Conservation (phyloP, 2,329 filamentous ascomycete species). For the Saccharata proteae region DNA sequence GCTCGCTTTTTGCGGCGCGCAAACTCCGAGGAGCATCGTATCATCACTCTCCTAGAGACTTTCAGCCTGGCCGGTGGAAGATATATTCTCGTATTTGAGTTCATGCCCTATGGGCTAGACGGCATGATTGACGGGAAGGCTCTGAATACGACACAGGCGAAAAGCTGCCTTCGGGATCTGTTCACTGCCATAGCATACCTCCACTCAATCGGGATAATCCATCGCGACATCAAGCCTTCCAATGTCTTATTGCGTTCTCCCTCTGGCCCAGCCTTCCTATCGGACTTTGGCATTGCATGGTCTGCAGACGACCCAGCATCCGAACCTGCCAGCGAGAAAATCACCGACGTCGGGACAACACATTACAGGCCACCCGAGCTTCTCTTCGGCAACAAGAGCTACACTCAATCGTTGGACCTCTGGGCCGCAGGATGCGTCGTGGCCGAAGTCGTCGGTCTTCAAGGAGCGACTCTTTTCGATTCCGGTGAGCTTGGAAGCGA, state of each 20-base stretch:
- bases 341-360: slow-evolving; percentile 87
- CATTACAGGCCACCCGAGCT: slow-evolving; percentile 84
- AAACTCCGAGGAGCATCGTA: slow-evolving; percentile 34
- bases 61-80: slow-evolving; percentile 58
- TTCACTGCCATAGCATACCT: slow-evolving; percentile 60
- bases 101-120: slow-evolving; percentile 61
- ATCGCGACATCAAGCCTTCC: slow-evolving; percentile 88
- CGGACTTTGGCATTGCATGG: slow-evolving; percentile 92
- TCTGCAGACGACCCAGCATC: slow-evolving; percentile 43
- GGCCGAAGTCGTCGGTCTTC: slow-evolving; percentile 54
- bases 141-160: slow-evolving; percentile 27
- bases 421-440: slow-evolving; percentile 82
- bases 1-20: slow-evolving; percentile 57
- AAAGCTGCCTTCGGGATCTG: slow-evolving; percentile 49
- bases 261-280: slow-evolving; percentile 61
- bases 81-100: slow-evolving; percentile 76
- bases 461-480: slow-evolving; percentile 60
- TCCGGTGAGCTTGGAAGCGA: slow-evolving; percentile 87
- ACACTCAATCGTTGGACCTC: slow-evolving; percentile 65
- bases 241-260: slow-evolving; percentile 64
- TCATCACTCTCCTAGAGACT: slow-evolving; percentile 59
- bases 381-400: slow-evolving; percentile 69
- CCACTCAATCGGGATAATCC: slow-evolving; percentile 67
- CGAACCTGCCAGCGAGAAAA: slow-evolving; percentile 58
- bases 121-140: slow-evolving; percentile 45